These are phyloP conservation scores for Phytophthora boehmeriae DNA, from an alignment of 352 stramenopile species.

Conservation along the genomic window DNA sequence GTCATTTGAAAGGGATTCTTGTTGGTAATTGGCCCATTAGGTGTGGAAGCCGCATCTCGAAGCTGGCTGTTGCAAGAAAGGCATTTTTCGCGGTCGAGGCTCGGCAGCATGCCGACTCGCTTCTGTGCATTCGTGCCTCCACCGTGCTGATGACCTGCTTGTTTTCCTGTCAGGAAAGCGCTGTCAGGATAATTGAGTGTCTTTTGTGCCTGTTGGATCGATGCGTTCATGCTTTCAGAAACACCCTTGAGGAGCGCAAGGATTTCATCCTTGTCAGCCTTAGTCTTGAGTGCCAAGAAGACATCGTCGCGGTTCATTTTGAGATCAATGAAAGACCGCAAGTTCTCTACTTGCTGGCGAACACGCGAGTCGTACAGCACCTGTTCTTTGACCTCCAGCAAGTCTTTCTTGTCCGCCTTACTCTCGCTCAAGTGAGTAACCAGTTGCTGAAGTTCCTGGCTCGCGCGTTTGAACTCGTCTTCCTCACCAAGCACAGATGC, in stretches of 20 bases:
- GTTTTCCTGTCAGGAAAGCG: slow-evolving; percentile 79
- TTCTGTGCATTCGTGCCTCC: slow-evolving; percentile 37
- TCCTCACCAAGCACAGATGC: slow-evolving; percentile 87
- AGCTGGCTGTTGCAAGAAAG: slow-evolving; percentile 80
- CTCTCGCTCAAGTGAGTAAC: slow-evolving; percentile 81
- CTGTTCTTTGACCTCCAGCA: slow-evolving; percentile 88
- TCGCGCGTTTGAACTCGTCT: slow-evolving; percentile 88
- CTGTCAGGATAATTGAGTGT: slow-evolving; percentile 67
- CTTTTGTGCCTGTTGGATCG: slow-evolving; percentile 69
- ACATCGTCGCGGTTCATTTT: slow-evolving; percentile 91
- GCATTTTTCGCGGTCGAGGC: slow-evolving; percentile 79
- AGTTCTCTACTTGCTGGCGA: slow-evolving; percentile 84
- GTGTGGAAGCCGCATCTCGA: slow-evolving; percentile 38
- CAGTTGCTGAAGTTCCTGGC: slow-evolving; percentile 82
- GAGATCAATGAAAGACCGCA: slow-evolving; percentile 86
- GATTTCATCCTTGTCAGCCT: slow-evolving; percentile 89
- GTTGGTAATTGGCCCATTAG: slow-evolving; percentile 39
- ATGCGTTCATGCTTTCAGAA: slow-evolving; percentile 86
- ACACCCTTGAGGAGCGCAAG: slow-evolving; percentile 74
- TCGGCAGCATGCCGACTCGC: slow-evolving; percentile 63
- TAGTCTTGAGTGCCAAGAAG: slow-evolving; percentile 82
- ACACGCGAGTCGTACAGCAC: slow-evolving; percentile 88
- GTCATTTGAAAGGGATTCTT: slow-evolving; percentile 75
- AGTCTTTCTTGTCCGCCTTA: slow-evolving; percentile 85
- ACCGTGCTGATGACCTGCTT: slow-evolving; percentile 53